phyloP scores from a whole-genome alignment of 148 eudicot species.

The Simmondsia chinensis region DNA sequence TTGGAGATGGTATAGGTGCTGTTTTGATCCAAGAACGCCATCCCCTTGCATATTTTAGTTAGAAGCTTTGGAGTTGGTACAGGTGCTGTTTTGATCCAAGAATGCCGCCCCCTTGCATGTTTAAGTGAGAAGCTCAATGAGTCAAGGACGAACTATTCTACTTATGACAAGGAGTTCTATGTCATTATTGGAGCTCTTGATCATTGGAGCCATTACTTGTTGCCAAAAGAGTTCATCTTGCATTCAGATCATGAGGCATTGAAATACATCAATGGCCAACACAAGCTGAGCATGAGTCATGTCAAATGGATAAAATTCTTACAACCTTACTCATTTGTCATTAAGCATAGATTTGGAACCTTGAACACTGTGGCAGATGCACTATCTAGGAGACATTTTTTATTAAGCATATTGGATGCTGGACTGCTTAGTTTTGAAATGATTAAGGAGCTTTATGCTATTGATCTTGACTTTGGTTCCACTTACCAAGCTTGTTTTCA shows the following conservation, averaged over 20 bases:
- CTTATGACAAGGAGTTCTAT: slow-evolving; percentile 9
- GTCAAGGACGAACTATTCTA: background rate
- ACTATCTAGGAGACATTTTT: slow-evolving; percentile 5
- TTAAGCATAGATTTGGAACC: background rate
- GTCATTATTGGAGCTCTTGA: slow-evolving; percentile 2
- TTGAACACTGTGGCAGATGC: background rate
- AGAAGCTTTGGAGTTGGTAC: slow-evolving; percentile 1
- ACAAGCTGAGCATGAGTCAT: slow-evolving; percentile 2
- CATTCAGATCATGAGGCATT: slow-evolving; percentile 7
- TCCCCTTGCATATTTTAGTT: too few species aligned
- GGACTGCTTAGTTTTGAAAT: slow-evolving; percentile 1
- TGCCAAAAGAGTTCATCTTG: slow-evolving; percentile 2
- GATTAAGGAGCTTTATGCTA: background rate
- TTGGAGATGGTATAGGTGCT: too few species aligned
- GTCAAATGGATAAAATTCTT: slow-evolving; percentile 10
- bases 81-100: too few species aligned
- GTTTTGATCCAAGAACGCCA: too few species aligned
- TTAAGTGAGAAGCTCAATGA: slow-evolving; percentile 4
- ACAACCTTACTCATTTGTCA: background rate
- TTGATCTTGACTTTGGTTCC: background rate
- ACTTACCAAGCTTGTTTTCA: background rate
- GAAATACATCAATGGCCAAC: background rate
- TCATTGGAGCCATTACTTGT: slow-evolving; percentile 3
- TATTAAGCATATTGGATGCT: background rate
- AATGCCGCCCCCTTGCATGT: background rate